Evolutionary conservation across 2,329 filamentous ascomycete genomes (phyloP), one percentile per base, ranked within the genome.

Genomic region (Pyrenochaeta sp.): DNA sequence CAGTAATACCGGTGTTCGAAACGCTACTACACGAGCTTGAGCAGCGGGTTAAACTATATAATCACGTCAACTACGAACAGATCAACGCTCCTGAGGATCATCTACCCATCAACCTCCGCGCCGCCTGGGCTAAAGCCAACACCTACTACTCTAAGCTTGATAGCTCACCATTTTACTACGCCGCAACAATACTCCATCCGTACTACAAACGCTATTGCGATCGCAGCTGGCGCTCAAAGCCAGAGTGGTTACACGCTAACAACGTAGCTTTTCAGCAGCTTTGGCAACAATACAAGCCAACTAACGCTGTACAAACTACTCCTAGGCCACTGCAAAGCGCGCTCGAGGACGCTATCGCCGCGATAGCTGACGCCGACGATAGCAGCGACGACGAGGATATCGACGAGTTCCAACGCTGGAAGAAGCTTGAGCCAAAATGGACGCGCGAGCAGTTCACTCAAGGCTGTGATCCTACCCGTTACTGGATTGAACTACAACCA

Each of bases 1-100:
- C 49, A 27, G 18, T 54, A 14, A 45, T 54, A 18, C 37, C 11
- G 12, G 30, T 52, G 27, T 52, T 52, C 21, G 31, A 52, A 31
- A 27, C 23, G 23, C 23, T 27, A 27, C 23, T 27, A 27, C 9
- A 27, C 9, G 23, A 27, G 23, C 23, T 27, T 27, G 23, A 27
- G 9, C 4, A 27, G 23, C 23, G 23, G 4, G 23, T 27, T 27
- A 27, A 27, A 27, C 9, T 9, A 5, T 27, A 27, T 9, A 9
- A 27, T 27, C 9, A 27, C 23, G 23, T 27, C 23, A 27, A 27
- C 23, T 9, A 27, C 23, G 23, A 27, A 27, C 4, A 27, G 23
- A 4, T 9, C 9, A 27, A 9, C 23, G 23, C 23, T 27, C 23
- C 23, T 27, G 23, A 27, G 9, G 23, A 27, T 27, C 23, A 27